These are phyloP conservation scores for Arabis alpina DNA, from an alignment of 345 rosid species.

Conservation along the genomic window DNA sequence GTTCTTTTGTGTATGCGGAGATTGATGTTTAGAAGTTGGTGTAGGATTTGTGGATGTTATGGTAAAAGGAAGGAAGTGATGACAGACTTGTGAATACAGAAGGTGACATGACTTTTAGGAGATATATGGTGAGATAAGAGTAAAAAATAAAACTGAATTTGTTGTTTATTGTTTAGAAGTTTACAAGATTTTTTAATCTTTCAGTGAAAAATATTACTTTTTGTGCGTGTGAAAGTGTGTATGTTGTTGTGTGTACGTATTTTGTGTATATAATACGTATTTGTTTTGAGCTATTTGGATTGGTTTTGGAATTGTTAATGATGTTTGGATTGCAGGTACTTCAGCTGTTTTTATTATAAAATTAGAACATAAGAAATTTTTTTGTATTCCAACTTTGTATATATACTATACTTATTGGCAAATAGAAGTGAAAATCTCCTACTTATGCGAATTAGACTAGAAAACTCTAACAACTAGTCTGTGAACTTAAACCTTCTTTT, in stretches of 20 bases:
- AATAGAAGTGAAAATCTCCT: too few species aligned
- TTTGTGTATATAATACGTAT: constrained; percentile 35
- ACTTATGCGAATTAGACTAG: too few species aligned
- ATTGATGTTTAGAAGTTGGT: constrained; percentile 29
- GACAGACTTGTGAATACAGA: constrained; percentile 43
- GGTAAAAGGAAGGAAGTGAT: constrained; percentile 26
- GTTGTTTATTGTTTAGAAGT: constrained; percentile 24
- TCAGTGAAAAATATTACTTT: constrained; percentile 31
- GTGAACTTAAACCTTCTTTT: too few species aligned
- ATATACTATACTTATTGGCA: too few species aligned
- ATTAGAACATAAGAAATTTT: too few species aligned
- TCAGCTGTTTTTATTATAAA: neutral
- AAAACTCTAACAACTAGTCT: too few species aligned
- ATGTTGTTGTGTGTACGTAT: constrained; percentile 29
- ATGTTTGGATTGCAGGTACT: neutral
- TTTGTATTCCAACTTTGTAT: too few species aligned
- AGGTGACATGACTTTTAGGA: constrained; percentile 46
- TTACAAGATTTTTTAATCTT: neutral
- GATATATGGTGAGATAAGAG: constrained; percentile 41
- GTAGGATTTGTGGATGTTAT: constrained; percentile 33
- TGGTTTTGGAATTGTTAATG: neutral
- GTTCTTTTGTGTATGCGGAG: neutral
- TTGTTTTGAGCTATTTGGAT: constrained; percentile 10
- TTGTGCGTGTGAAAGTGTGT: constrained; percentile 36
- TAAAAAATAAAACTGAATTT: constrained; percentile 38